Percentiles rank a stretch among this genome's conserved stretches.
Evolutionary conservation across 129 eudicot species (phyloP).

Genomic region (Flaveria linearis): DNA sequence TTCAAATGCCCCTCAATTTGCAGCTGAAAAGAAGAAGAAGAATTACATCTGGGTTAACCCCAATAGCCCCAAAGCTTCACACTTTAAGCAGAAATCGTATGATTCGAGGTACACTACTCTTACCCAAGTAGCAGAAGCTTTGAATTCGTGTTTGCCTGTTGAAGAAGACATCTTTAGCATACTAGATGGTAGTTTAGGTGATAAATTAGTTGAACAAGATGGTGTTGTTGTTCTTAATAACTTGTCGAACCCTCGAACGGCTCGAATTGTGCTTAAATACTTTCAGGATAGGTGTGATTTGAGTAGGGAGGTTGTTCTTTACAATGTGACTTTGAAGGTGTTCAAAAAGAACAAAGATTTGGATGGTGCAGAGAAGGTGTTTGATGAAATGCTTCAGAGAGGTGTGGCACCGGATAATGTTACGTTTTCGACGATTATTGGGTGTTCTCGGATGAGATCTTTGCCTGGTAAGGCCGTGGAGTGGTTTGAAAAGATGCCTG

Average conservation of each 20-base stretch:
- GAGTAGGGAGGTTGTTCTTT: constrained; percentile 52
- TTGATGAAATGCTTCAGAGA: constrained; percentile 70
- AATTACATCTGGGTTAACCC: constrained; percentile 83
- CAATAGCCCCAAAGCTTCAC: constrained; percentile 63
- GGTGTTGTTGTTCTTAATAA: constrained; percentile 69
- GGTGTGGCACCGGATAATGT: constrained; percentile 76
- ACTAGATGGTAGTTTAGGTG: constrained; percentile 42
- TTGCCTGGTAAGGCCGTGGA: constrained; percentile 74
- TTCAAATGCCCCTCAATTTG: constrained; percentile 18
- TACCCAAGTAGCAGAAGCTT: constrained; percentile 46
- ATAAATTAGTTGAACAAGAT: constrained; percentile 60
- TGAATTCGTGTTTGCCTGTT: constrained; percentile 54
- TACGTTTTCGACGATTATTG: constrained; percentile 79
- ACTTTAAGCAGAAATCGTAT: constrained; percentile 49
- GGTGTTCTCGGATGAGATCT: constrained; percentile 69
- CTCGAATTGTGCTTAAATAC: constrained; percentile 48
- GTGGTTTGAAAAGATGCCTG: constrained; percentile 82
- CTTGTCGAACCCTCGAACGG: constrained; percentile 59
- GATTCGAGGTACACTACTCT: constrained; percentile 69
- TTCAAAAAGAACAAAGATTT: constrained; percentile 73
- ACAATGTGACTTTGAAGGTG: constrained; percentile 79
- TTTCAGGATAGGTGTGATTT: constrained; percentile 46
- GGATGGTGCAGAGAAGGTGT: constrained; percentile 64
- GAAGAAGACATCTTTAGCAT: constrained; percentile 39
- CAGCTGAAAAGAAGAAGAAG: constrained; percentile 24